Base-by-base conservation (phyloP, 176 grass and related monocot genomes). In the Pontederia paniculata region DNA sequence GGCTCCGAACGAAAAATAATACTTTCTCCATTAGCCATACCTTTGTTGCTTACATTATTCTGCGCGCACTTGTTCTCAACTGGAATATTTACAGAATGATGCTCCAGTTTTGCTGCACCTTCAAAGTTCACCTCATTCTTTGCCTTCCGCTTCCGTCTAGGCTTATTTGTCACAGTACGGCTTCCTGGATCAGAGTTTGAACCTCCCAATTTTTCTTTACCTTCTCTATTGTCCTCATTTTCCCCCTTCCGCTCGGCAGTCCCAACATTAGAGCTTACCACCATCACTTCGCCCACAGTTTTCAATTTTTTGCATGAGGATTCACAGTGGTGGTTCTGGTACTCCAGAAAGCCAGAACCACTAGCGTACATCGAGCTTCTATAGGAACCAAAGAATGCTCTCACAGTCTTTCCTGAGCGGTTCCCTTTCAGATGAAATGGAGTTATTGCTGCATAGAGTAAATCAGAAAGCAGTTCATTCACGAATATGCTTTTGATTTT, bases 361-460 rank as follows among this genome's bases (percentile, higher is more conserved):
- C 55, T 51, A 2, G 55, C 23, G 23, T 60, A 71, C 69, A 60
- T 23, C 3, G 47, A 59, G 31, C 69, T 71, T 71, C 69, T 71
- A 58, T 52, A 71, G 12, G 22, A 51, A 11, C 18, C 19, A 22
- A 75, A 55, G 54, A 81, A 71, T 49, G 59, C 52, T 60, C 21
- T 70, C 16, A 57, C 23, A 1, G 57, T 25, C 58, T 58, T 71
- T 12, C 18, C 64, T 0, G 41, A 74, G 15, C 55, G 53, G 15
- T 68, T 70, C 37, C 55, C 17, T 17, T 75, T 50, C 22, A 44
- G 52, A 19, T 55, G 59, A 20, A 69, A 43, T 17, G 59, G 72
- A 63, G 60, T 63, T 56, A 21, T 59, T 1, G 72, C 71, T 1
- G 72, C 52, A 14, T 57, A 70, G 53, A 70, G 62, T 16, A 81